Conservation (phyloP, 2,329 filamentous ascomycete genomes). For the Trichoderma koningii region DNA sequence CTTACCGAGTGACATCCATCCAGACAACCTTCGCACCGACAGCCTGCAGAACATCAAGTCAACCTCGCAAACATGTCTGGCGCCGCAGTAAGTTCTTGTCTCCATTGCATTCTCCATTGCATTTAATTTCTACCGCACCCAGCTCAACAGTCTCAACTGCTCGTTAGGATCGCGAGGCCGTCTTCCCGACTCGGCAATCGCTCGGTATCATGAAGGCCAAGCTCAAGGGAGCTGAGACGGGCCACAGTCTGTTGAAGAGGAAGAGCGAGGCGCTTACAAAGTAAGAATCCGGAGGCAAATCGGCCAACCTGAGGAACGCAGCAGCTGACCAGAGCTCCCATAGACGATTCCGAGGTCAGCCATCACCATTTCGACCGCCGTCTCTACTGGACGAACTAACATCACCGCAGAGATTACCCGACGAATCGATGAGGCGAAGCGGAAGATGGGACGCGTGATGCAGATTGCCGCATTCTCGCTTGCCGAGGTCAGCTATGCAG, state of each 20-base stretch:
- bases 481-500: slow-evolving; percentile 95
- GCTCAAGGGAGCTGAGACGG: slow-evolving; percentile 88
- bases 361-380: slow-evolving; percentile 16
- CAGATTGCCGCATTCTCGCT: slow-evolving; percentile 97
- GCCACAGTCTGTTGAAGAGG: slow-evolving; percentile 91
- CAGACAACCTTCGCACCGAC: background rate
- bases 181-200: slow-evolving; percentile 97
- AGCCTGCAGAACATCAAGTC: slow-evolving; percentile 3
- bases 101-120: background rate
- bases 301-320: slow-evolving; percentile 1
- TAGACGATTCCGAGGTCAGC: slow-evolving; percentile 81
- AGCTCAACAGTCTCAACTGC: slow-evolving; percentile 28
- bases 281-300: slow-evolving; percentile 52
- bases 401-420: slow-evolving; percentile 76
- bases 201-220: slow-evolving; percentile 97
- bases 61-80: slow-evolving; percentile 38
- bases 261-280: slow-evolving; percentile 99
- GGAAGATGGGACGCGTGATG: slow-evolving; percentile 99
- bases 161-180: slow-evolving; percentile 81
- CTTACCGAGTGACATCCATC: slow-evolving; percentile 10
- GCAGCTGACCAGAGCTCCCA: slow-evolving; percentile 6
- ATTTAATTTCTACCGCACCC: background rate
- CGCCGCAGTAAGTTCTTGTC: slow-evolving; percentile 34
- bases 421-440: slow-evolving; percentile 97
- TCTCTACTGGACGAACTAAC: slow-evolving; percentile 2